These are phyloP conservation scores for Stephania japonica DNA, from an alignment of 164 flowering plant genomes.

Conservation along the genomic window DNA sequence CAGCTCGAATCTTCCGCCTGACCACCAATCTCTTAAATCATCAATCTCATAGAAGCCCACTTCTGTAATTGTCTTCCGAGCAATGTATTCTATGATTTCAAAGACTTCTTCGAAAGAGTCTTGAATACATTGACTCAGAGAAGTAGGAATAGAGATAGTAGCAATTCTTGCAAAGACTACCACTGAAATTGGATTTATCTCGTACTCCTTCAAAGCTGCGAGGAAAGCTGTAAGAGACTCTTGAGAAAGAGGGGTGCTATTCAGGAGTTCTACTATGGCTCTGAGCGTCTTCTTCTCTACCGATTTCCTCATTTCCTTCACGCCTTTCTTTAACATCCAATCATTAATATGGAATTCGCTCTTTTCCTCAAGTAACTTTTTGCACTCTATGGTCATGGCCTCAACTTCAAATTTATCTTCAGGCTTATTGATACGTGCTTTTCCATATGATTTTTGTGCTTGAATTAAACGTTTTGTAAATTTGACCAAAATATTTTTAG, in stretches of 20 bases:
- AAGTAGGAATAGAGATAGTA: not conserved
- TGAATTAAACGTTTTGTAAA: too few relatives aligned
- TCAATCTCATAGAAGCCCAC: not conserved
- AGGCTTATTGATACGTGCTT: too few relatives aligned
- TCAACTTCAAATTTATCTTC: too few relatives aligned
- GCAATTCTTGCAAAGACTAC: slow-evolving; percentile 6
- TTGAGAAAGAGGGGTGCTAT: not conserved
- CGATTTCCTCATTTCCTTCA: slow-evolving; percentile 3
- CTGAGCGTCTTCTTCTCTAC: not conserved
- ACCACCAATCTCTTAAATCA: not conserved
- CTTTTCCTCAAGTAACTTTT: too few relatives aligned
- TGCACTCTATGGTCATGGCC: too few relatives aligned
- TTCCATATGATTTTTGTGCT: too few relatives aligned
- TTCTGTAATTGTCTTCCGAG: not conserved
- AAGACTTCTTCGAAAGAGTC: not conserved
- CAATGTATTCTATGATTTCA: slow-evolving; percentile 1
- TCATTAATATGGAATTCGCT: too few relatives aligned
- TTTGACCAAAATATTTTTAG: too few relatives aligned
- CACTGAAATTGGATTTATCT: not conserved
- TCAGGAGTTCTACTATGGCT: not conserved
- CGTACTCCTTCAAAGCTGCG: too few relatives aligned
- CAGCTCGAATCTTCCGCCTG: not conserved
- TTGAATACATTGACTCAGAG: not conserved
- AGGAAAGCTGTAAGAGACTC: not conserved
- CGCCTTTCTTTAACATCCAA: too few relatives aligned